Evolutionary conservation across 1,139 yeast genomes (phyloP), one percentile per base, ranked within the genome.

Genomic region (Hyphopichia fennica): DNA sequence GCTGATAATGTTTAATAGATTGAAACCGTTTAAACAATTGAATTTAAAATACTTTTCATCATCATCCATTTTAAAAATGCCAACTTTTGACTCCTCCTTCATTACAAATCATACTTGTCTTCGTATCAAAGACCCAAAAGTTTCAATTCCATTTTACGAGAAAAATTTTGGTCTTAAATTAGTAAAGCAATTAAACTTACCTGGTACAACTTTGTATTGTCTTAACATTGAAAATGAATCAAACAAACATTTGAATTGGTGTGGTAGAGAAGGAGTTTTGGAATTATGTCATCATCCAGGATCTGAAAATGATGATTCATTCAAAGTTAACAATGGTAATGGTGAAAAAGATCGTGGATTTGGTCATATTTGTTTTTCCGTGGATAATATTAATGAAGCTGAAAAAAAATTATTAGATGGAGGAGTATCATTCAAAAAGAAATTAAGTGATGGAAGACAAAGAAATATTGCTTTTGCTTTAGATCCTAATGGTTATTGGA

Each of bases 401-500:
- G 89, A 93, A 63, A 66, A 69, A 38, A 62, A 69, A 15, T 71
- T 91, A 43, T 72, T 82, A 46, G 72, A 67, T 31, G 68, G 72
- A 37, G 87, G 84, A 4, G 97, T 87, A 42, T 62, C 66, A 41
- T 93, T 93, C 71, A 82, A 90, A 67, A 93, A 93, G 75, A 86
- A 76, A 57, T 72, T 90, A 54, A 62, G 79, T 36, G 98, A 93
- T 57, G 99, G 99, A 20, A 82, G 96, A 66, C 96, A 88, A 66
- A 85, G 83, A 64, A 76, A 89, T 61, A 90, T 93, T 68, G 98
- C 98, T 0, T 93, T 93, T 65, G 96, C 84, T 2, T 78, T 90
- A 53, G 99, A 93, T 58, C 97, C 98, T 4, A 93, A 93, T 65
- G 95, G 95, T 52, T 93, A 93, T 70, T 93, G 99, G 99, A 78